Evolutionary conservation across 225 moss, liverwort and hornwort genomes (phyloP), one percentile per base, ranked within the genome.

Genomic region (Antitrichia curtipendula): DNA sequence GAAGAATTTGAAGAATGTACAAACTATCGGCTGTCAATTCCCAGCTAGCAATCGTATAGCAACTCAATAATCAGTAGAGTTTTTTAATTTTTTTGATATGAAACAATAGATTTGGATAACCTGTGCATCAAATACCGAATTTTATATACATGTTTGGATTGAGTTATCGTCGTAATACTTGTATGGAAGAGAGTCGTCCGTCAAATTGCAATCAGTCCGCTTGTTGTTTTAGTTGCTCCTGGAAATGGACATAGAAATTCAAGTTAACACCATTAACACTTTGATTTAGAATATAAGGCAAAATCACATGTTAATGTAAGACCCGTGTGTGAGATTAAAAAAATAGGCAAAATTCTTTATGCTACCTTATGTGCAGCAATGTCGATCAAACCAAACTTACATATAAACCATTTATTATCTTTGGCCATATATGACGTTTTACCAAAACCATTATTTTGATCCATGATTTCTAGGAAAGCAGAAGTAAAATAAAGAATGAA

Each of bases 161-260:
- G 22, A 40, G 53, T 17, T 2, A 54, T 9, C 43, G 12, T 53
- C 64, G 12, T 77, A 49, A 18, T 16, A 28, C 38, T 62, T 62
- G 62, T 38, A 16, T 50, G 34, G 66, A 54, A 66, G 56, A 14
- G 19, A 65, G n/a, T 56, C 75, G 38, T n/a, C 32, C 32, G 22
- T 58, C 49, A 31, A 40, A 41, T 75, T n/a, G 25, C 34, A 21
- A 21, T 90, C 75, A 87, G 8, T 36, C 9, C 5, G 43, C 80
- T 82, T 90, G 90, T 45, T 47, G 82, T 38, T 50, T 45, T 10
- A 90, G 75, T 88, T 90, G 88, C 82, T 88, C 85, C 85, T 90
- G 56, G 9, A 82, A 5, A 40, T 29, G 41, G 38, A 41, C 34
- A 87, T 21, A 59, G 19, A 21, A 32, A n/a, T 32, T 50, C 50